phyloP scores from a whole-genome alignment of 176 grass and related monocot species.

The Avena insularis region DNA sequence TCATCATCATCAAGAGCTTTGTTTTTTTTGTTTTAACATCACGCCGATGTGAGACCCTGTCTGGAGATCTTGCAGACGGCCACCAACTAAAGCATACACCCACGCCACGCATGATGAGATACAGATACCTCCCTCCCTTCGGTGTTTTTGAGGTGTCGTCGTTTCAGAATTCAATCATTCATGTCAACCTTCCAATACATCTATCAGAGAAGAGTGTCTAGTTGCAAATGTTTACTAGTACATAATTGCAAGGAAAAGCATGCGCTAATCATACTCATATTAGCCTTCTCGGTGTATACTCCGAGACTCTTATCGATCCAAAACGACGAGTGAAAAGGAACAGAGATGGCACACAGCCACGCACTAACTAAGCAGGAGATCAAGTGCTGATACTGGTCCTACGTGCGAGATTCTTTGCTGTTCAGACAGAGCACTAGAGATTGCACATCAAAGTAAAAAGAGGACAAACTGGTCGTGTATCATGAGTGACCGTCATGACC shows the following conservation, averaged over 20 bases:
- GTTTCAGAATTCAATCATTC: not conserved
- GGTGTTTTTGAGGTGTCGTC: conserved; percentile 4
- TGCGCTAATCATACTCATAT: not conserved
- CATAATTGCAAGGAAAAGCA: not conserved
- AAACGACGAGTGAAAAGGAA: not conserved
- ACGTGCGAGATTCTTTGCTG: conserved; percentile 29
- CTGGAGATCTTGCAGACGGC: conserved; percentile 13
- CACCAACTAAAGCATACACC: conserved; percentile 39
- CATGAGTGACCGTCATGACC: conserved; percentile 36
- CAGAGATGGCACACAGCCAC: not conserved
- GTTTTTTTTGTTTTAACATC: conserved; percentile 43
- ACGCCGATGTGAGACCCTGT: conserved; percentile 39
- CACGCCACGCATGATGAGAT: conserved; percentile 19
- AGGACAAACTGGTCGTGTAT: conserved; percentile 9
- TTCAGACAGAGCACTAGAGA: conserved; percentile 43
- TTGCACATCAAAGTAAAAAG: conserved; percentile 37
- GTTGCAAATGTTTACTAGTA: not conserved
- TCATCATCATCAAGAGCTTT: conserved; percentile 60
- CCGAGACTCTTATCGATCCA: not conserved
- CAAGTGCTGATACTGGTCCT: conserved; percentile 24
- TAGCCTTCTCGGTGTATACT: not conserved
- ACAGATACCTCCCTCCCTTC: not conserved
- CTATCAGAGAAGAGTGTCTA: not conserved
- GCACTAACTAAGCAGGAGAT: not conserved
- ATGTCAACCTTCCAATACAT: not conserved